Evolutionary conservation across 805 yeast species (phyloP).

Genomic region (Tetrapisispora phaffii): DNA sequence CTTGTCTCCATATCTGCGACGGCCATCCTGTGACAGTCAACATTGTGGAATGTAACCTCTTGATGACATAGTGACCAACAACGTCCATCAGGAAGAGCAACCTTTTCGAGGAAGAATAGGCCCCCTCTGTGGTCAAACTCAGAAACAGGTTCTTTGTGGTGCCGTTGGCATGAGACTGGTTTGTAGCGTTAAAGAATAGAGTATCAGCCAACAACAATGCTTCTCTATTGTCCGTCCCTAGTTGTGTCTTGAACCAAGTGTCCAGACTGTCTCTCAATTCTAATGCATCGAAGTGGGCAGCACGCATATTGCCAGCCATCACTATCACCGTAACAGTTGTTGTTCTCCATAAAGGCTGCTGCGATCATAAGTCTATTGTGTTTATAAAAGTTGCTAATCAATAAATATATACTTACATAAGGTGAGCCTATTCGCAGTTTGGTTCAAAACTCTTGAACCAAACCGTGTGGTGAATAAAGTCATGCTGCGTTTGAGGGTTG

Average conservation of each 20-base stretch:
- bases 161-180: not conserved
- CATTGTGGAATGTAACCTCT: not conserved
- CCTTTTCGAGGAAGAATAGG: not conserved
- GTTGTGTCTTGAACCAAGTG: not conserved
- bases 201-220: not conserved
- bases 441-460: too few species aligned
- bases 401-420: not conserved
- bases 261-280: not conserved
- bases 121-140: not conserved
- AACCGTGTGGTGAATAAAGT: too few species aligned
- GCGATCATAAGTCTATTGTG: not conserved
- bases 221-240: not conserved
- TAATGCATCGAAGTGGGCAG: conserved; percentile 1
- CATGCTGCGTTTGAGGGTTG: too few species aligned
- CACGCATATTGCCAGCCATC: not conserved
- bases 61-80: not conserved
- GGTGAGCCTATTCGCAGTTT: too few species aligned
- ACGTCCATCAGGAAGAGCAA: not conserved
- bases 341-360: not conserved
- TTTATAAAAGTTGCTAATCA: not conserved
- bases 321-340: not conserved
- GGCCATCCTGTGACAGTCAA: not conserved
- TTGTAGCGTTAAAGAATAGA: not conserved
- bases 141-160: not conserved
- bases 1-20: not conserved